A percentile compares a stretch with the other conserved stretches of the same genome.
Evolutionary conservation across 306 rosid species (phyloP).

Genomic region (Amphicarpaea edgeworthii): DNA sequence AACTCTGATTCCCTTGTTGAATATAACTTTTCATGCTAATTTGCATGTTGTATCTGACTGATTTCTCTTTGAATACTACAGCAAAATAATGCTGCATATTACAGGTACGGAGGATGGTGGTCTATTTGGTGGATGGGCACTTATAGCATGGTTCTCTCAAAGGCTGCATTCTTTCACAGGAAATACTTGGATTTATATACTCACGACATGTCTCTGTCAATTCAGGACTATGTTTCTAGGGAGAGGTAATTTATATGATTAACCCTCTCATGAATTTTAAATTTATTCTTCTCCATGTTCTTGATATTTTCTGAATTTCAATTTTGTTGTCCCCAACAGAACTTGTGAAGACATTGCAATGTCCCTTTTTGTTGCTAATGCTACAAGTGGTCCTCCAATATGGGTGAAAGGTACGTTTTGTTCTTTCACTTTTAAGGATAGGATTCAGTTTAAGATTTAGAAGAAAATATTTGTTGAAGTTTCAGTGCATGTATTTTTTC

Average conservation of each 20-base stretch:
- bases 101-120: conserved; percentile 76
- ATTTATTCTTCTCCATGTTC: conserved; percentile 6
- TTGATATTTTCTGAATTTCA: conserved; percentile 12
- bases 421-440: neutral
- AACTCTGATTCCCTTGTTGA: conserved; percentile 20
- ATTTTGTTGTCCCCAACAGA: conserved; percentile 39
- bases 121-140: conserved; percentile 77
- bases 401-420: conserved; percentile 66
- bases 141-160: conserved; percentile 66
- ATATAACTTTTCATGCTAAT: conserved; percentile 7
- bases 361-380: conserved; percentile 67
- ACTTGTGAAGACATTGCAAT: conserved; percentile 71
- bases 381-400: conserved; percentile 63
- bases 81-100: conserved; percentile 55
- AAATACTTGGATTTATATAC: conserved; percentile 65
- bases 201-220: conserved; percentile 51
- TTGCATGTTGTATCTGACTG: conserved; percentile 43
- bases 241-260: conserved; percentile 53
- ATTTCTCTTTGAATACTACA: conserved; percentile 43
- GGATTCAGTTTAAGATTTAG: conserved; percentile 15
- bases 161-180: conserved; percentile 72
- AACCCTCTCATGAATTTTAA: conserved; percentile 12
- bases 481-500: conserved; percentile 8
- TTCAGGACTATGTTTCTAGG: conserved; percentile 57
- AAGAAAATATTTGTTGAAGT: conserved; percentile 18